Evolutionary conservation across 192 early-diverging fungal genomes (phyloP).

Genomic region (Backusella westeae): DNA sequence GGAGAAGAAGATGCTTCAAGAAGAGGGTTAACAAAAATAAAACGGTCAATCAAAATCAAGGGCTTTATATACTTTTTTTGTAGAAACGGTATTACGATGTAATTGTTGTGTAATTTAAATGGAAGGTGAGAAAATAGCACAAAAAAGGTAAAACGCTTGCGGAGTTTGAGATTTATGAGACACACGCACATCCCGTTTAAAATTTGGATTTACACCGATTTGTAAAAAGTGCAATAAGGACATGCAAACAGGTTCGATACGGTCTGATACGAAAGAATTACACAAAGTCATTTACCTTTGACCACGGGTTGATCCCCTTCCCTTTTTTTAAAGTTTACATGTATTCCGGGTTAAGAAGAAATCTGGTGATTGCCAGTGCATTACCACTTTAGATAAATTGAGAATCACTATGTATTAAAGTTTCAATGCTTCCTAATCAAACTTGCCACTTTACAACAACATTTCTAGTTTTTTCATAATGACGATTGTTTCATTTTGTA

Average conservation of each 20-base stretch:
- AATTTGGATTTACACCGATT: background rate
- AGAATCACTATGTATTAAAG: background rate
- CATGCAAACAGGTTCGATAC: background rate
- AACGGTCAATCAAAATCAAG: background rate
- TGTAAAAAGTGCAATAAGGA: background rate
- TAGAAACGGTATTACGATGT: background rate
- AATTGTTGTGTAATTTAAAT: background rate
- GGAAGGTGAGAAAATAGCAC: background rate
- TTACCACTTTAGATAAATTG: background rate
- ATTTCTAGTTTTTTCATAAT: background rate
- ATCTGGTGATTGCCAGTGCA: background rate
- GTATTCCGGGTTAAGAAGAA: background rate
- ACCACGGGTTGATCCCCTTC: background rate
- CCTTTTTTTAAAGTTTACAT: background rate
- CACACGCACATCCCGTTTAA: background rate
- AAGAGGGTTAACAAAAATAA: background rate
- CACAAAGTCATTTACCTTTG: background rate
- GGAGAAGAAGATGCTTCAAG: background rate
- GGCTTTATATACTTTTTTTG: background rate
- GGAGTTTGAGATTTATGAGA: background rate
- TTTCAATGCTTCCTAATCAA: background rate
- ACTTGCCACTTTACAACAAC: background rate
- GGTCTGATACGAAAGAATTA: background rate
- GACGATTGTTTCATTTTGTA: background rate
- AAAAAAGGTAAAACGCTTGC: background rate